These are phyloP conservation scores for Fraxinus greggii DNA, from an alignment of 305 asterid species.

Conservation along the genomic window DNA sequence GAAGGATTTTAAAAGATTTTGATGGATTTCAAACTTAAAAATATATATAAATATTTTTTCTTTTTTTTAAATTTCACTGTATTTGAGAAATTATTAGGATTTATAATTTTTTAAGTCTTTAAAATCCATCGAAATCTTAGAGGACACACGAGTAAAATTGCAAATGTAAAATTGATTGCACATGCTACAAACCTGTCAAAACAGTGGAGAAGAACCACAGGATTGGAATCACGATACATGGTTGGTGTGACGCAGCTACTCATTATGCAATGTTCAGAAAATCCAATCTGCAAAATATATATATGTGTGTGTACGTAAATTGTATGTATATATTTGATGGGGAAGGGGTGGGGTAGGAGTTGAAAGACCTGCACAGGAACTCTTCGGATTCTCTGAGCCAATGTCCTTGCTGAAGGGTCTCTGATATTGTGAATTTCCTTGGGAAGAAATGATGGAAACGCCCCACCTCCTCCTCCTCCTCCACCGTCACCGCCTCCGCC, in stretches of 20 bases:
- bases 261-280: conserved; percentile 64
- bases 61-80: too few species aligned
- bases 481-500: conserved; percentile 13
- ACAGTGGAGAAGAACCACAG: conserved; percentile 81
- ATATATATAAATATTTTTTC: too few species aligned
- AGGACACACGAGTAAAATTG: not conserved
- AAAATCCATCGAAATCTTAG: too few species aligned
- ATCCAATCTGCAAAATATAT: conserved; percentile 45
- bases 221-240: conserved; percentile 41
- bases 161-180: not conserved
- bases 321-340: not conserved
- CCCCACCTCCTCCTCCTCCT: conserved; percentile 23
- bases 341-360: not conserved
- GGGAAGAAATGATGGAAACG: conserved; percentile 48
- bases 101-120: too few species aligned
- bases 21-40: too few species aligned
- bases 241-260: conserved; percentile 77
- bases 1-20: too few species aligned
- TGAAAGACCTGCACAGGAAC: conserved; percentile 60
- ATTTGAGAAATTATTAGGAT: too few species aligned
- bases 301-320: not conserved
- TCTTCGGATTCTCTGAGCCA: conserved; percentile 72
- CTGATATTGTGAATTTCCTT: conserved; percentile 55
- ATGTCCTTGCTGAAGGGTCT: conserved; percentile 64
- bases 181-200: conserved; percentile 61